Percentiles rank a stretch among this genome's conserved stretches.
Evolutionary conservation across 2,329 filamentous ascomycete species (phyloP).

Genomic region (Aphanocladium album): DNA sequence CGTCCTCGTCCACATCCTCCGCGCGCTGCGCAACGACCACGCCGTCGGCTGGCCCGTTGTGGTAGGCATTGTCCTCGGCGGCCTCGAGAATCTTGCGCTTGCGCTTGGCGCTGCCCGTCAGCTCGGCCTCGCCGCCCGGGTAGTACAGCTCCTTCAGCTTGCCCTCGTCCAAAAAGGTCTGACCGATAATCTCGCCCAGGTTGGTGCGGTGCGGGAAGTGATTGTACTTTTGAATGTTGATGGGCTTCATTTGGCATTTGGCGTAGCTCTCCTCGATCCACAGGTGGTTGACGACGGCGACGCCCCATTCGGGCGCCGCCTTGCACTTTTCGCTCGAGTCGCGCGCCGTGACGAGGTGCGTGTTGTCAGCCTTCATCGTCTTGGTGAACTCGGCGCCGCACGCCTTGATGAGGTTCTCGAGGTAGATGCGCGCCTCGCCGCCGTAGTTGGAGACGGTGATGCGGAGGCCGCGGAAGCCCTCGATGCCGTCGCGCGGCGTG

Average conservation of each 20-base stretch:
- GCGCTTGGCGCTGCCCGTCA: constrained; percentile 38
- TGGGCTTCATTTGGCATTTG: constrained; percentile 69
- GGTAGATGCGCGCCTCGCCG: constrained; percentile 85
- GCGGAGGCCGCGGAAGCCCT: constrained; percentile 68
- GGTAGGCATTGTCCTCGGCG: constrained; percentile 46
- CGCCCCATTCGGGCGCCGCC: constrained; percentile 87
- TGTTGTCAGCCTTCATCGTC: constrained; percentile 92
- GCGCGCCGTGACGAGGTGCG: constrained; percentile 89
- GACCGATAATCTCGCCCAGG: constrained; percentile 85
- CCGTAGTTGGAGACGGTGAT: constrained; percentile 97
- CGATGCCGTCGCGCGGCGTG: constrained; percentile 67
- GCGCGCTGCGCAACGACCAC: constrained; percentile 37
- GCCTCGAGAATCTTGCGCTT: constrained; percentile 47
- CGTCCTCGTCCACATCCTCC: constrained; percentile 34
- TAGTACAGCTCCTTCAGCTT: constrained; percentile 63
- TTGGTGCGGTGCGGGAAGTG: constrained; percentile 89
- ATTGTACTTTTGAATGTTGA: constrained; percentile 71
- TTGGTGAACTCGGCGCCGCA: constrained; percentile 87
- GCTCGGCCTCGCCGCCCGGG: constrained; percentile 51
- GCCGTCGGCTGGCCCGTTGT: constrained; percentile 42
- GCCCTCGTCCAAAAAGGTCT: constrained; percentile 69
- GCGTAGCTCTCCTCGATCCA: constrained; percentile 98
- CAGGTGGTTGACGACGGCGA: constrained; percentile 86
- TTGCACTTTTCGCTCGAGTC: constrained; percentile 87
- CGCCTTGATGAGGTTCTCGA: constrained; percentile 85